Evolutionary conservation across 352 stramenopile species (phyloP).

Genomic region (Pythium angustatum): DNA sequence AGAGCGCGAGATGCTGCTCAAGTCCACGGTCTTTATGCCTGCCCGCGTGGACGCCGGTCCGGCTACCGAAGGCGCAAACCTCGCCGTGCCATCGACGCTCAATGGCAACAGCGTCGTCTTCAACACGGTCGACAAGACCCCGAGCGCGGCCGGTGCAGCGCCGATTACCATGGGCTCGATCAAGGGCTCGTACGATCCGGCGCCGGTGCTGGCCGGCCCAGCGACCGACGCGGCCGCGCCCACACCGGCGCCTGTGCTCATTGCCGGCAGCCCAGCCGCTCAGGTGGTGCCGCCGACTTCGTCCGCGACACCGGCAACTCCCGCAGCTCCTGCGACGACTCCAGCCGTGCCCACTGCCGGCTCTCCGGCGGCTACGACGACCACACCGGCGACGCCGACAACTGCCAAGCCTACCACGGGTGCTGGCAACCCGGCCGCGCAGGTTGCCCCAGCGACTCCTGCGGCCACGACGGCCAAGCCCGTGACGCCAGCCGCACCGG

Average conservation of each 20-base stretch:
- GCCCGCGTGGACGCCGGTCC: slow-evolving; percentile 19
- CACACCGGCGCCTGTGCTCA: slow-evolving; percentile 3
- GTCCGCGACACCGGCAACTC: not conserved
- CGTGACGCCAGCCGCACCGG: not conserved
- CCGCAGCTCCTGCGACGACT: not conserved
- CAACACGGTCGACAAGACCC: slow-evolving; percentile 3
- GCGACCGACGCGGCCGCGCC: not conserved
- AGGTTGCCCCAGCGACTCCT: not conserved
- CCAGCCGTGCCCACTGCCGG: too few species aligned
- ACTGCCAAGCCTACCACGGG: not conserved
- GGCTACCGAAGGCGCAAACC: slow-evolving; percentile 7
- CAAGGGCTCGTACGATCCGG: slow-evolving; percentile 22
- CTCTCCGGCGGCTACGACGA: too few species aligned
- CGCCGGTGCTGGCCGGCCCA: not conserved
- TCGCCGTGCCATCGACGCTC: slow-evolving; percentile 18
- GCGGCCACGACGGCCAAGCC: not conserved
- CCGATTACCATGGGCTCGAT: slow-evolving; percentile 17
- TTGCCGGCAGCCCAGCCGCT: slow-evolving; percentile 4
- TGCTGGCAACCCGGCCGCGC: not conserved
- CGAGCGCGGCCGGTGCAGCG: not conserved
- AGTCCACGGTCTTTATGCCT: slow-evolving; percentile 27
- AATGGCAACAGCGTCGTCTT: slow-evolving; percentile 23
- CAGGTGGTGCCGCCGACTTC: not conserved
- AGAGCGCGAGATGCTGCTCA: slow-evolving; percentile 22
- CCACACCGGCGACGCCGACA: too few species aligned